Base-by-base conservation (phyloP, 2,329 filamentous ascomycete genomes). In the Didymella keratinophila region DNA sequence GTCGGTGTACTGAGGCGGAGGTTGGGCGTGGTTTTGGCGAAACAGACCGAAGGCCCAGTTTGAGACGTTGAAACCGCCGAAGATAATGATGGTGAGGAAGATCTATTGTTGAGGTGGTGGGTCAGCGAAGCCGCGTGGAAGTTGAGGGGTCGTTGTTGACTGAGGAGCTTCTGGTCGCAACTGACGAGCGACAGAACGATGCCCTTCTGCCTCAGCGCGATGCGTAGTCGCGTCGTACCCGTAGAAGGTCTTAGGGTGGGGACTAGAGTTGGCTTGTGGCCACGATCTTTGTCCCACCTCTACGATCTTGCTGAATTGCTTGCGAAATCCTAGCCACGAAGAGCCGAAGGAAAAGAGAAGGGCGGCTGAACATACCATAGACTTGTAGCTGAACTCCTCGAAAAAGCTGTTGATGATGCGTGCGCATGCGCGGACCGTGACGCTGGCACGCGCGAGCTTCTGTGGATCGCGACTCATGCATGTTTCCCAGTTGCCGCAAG, bases 401-500 rank as follows among this genome's bases (percentile, higher is more conserved):
- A 96, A 89, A 75, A 98, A 97, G 70, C 90, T 89, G 74, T 98
- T 97, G 77, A 98, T 89, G 39, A 99, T 96, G 71, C 92, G 87
- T 0, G 94, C 94, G 72, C 97, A 90, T 25, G 93, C 95, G 71
- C 91, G 89, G 5, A 92, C 93, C 18, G 90, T 92, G 37, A 97
- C 87, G 69, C 89, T 89, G 41, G 94, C 89, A 36, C 89, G 84
- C 65, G 91, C 93, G 55, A 97, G 87, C 55, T 87, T 87, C 43
- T 88, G 83, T 0, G 93, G 89, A 70, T 97, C 91, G 64, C 89
- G 87, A 64, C 89, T 87, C 92, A 97, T 97, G 78, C 95, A 98
- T 30, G 86, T 82, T 63, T 89, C 87, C 94, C 94, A 98, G 61
- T 89, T 86, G 32, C 87, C 85, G 75, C 95, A 99, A 4, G 89